Evolutionary conservation across 176 grass and related monocot species (phyloP), one percentile per base, ranked within the genome.

Genomic region (Olyra latifolia): DNA sequence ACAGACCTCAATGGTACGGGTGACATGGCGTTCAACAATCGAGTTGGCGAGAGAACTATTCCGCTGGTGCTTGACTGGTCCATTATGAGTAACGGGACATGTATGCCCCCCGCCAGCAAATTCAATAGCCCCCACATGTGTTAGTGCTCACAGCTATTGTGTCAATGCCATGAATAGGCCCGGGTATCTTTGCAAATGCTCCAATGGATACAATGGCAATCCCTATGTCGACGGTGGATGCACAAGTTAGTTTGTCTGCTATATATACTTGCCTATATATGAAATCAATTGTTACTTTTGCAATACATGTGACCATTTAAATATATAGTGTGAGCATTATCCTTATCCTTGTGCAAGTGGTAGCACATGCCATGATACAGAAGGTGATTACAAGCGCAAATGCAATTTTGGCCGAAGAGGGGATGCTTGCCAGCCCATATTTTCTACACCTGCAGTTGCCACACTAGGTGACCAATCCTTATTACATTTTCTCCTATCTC

Each of bases 11-110:
- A n/a, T n/a, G n/a, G n/a, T n/a, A n/a, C n/a, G n/a, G n/a, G n/a
- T n/a, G n/a, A n/a, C n/a, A n/a, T n/a, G n/a, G n/a, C n/a, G n/a
- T n/a, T n/a, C n/a, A n/a, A n/a, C n/a, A n/a, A n/a, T n/a, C n/a
- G n/a, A n/a, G n/a, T n/a, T n/a, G n/a, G n/a, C n/a, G n/a, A n/a
- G n/a, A n/a, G n/a, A n/a, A n/a, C n/a, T n/a, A 38, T 82, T 3
- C 78, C 61, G 7, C 0, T 76, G 17, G 85, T 82, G 49, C 71
- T 87, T 61, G 79, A 87, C 20, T 87, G 85, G 85, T 71, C 85
- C 14, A 71, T 87, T 8, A 87, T 10, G 19, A 20, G 16, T 0
- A 10, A 76, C 4, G 74, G 66, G 2, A 32, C 61, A 0, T 88
- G 86, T 42, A 6, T 2, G 7, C 1, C 23, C 7, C n/a, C 38